Conservation (phyloP, 2,329 filamentous ascomycete genomes). For the Pseudocercospora pini-densiflorae region DNA sequence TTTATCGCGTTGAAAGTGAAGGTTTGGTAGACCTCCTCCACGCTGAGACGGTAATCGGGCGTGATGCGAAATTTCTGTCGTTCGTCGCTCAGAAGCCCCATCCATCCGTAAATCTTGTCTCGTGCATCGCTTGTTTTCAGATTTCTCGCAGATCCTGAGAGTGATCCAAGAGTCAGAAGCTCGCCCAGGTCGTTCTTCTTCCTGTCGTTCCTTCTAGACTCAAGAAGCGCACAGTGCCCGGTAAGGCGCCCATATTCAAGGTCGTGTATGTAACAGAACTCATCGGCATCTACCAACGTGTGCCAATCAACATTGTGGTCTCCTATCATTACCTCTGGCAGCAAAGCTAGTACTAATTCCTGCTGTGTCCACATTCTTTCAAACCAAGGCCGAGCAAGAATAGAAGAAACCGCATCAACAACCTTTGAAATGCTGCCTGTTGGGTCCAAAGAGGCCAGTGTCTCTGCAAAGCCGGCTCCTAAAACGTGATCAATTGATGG, state of each 20-base stretch:
- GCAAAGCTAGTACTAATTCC: background rate
- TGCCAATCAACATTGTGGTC: background rate
- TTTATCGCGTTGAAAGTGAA: background rate
- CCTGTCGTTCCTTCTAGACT: background rate
- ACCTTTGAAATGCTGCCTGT: background rate
- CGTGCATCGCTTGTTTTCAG: background rate
- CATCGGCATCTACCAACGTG: background rate
- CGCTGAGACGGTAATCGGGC: background rate
- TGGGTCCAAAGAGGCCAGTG: background rate
- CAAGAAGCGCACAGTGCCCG: background rate
- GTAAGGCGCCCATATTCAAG: background rate
- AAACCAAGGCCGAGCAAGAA: background rate
- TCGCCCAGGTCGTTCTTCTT: background rate
- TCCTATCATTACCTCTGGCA: background rate
- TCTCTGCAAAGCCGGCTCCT: background rate
- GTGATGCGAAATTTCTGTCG: background rate
- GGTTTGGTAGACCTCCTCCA: background rate
- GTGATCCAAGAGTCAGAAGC: background rate
- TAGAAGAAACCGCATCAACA: background rate
- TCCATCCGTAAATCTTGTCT: background rate
- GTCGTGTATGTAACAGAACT: background rate
- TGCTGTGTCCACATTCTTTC: background rate
- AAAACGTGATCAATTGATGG: too few species aligned
- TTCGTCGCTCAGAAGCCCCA: background rate
- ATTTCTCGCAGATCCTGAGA: background rate